Base-by-base conservation (phyloP, 108 stramenopile genomes). In the Pseudonitzschia delicatissima region DNA sequence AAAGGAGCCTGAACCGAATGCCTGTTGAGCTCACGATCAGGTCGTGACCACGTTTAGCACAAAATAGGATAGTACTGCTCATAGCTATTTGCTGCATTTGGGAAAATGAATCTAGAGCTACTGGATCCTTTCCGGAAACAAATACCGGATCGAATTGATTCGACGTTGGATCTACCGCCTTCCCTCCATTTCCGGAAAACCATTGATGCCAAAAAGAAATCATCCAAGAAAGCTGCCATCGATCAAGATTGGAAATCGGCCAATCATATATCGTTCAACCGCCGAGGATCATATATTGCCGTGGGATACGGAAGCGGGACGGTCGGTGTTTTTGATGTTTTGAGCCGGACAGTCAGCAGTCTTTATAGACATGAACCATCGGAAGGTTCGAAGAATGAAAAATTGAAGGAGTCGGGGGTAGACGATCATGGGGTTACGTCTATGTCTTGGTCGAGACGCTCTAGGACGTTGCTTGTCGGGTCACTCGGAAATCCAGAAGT, bases 51-150 rank as follows among this genome's bases (percentile, higher is more conserved):
- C n/a, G n/a, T n/a, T n/a, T n/a, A n/a, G n/a, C n/a, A n/a, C n/a
- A n/a, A n/a, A n/a, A n/a, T n/a, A n/a, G n/a, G n/a, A n/a, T n/a
- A n/a, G n/a, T n/a, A n/a, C n/a, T n/a, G n/a, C n/a, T n/a, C n/a
- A n/a, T n/a, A n/a, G n/a, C n/a, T n/a, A n/a, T n/a, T n/a, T n/a
- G n/a, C n/a, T n/a, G n/a, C n/a, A n/a, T n/a, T n/a, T n/a, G n/a
- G n/a, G n/a, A n/a, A n/a, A n/a, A 93, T 93, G 91, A 93, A 93
- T 70, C 79, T 88, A 45, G 82, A 82, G 35, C 64, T 93, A 29
- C 72, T 93, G 28, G 83, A 87, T 68, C 87, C 91, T 11, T 88
- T 85, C 50, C 81, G 82, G 27, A 71, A 74, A 12, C 82, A 86
- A 37, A 69, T 89, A 13, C 86, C 91, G 27, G 91, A 93, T 71